Conservation (phyloP, 176 grass and related monocot species). For the Oryza meridionalis region DNA sequence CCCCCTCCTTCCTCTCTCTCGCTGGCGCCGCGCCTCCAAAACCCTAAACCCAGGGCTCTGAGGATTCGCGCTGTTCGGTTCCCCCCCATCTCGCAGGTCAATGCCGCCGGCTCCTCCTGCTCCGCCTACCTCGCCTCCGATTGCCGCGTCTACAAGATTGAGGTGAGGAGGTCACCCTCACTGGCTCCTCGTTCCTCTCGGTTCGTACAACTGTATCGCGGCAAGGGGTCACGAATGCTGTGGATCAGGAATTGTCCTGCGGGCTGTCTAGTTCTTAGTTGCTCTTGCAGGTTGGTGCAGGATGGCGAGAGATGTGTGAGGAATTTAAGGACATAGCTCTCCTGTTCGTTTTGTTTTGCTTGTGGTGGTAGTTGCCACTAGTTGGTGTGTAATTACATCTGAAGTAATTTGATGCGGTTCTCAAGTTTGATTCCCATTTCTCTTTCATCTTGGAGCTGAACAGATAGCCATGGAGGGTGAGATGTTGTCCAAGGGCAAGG, state of each 20-base stretch:
- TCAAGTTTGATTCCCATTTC: constrained; percentile 36
- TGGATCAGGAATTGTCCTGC: constrained; percentile 5
- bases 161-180: constrained; percentile 39
- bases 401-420: background rate
- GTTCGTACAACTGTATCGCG: background rate
- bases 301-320: background rate
- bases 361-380: background rate
- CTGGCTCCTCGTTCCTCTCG: background rate
- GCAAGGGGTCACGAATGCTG: background rate
- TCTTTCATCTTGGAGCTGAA: constrained; percentile 30
- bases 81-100: constrained; percentile 43
- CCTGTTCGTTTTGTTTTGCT: background rate
- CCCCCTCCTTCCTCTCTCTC: background rate
- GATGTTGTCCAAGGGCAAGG: constrained; percentile 69
- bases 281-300: constrained; percentile 8
- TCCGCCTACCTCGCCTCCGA: constrained; percentile 81
- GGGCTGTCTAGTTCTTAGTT: background rate
- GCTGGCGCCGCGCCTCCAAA: constrained; percentile 10
- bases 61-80: background rate
- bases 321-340: background rate
- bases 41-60: constrained; percentile 39
- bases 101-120: constrained; percentile 57
- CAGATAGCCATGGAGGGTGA: constrained; percentile 80
- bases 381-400: background rate
- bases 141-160: constrained; percentile 78